phyloP scores from a whole-genome alignment of 176 grass and related monocot genomes.

The Juncus effusus region DNA sequence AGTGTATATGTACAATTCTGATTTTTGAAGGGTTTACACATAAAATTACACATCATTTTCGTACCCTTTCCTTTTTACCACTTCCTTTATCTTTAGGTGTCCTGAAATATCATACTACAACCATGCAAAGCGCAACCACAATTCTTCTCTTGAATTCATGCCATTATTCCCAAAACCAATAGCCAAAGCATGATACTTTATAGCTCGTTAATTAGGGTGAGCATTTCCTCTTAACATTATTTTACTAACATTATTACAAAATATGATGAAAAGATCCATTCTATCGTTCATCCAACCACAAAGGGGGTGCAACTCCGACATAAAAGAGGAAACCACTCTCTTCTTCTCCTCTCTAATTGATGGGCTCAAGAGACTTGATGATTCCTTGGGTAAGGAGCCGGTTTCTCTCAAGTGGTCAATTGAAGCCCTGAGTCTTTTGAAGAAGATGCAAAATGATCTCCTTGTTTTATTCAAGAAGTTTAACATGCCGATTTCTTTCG shows the following conservation, averaged over 20 bases:
- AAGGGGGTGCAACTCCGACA: slow-evolving; percentile 6
- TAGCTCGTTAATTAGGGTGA: not conserved
- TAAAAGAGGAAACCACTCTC: slow-evolving; percentile 34
- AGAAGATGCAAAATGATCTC: slow-evolving; percentile 76
- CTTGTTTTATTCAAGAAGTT: slow-evolving; percentile 64
- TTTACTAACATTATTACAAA: not conserved
- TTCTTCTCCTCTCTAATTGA: slow-evolving; percentile 74
- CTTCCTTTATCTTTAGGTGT: slow-evolving; percentile 6
- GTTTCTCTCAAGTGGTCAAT: slow-evolving; percentile 76
- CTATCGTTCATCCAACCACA: slow-evolving; percentile 17
- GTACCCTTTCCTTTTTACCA: not conserved
- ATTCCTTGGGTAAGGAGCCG: slow-evolving; percentile 39
- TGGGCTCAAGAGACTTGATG: slow-evolving; percentile 50
- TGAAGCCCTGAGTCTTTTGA: slow-evolving; percentile 70
- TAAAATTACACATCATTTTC: not conserved
- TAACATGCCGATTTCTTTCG: slow-evolving; percentile 33
- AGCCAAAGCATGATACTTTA: slow-evolving; percentile 12
- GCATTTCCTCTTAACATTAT: not conserved
- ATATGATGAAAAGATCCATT: slow-evolving; percentile 22
- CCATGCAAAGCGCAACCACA: slow-evolving; percentile 26
- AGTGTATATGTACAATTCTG: no score
- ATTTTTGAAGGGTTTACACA: no score
- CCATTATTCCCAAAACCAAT: slow-evolving; percentile 15
- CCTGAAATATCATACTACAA: slow-evolving; percentile 4
- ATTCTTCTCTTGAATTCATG: slow-evolving; percentile 4